Evolutionary conservation across 768 basidiomycete genomes (phyloP).

Genomic region (Naganishia onofrii): DNA sequence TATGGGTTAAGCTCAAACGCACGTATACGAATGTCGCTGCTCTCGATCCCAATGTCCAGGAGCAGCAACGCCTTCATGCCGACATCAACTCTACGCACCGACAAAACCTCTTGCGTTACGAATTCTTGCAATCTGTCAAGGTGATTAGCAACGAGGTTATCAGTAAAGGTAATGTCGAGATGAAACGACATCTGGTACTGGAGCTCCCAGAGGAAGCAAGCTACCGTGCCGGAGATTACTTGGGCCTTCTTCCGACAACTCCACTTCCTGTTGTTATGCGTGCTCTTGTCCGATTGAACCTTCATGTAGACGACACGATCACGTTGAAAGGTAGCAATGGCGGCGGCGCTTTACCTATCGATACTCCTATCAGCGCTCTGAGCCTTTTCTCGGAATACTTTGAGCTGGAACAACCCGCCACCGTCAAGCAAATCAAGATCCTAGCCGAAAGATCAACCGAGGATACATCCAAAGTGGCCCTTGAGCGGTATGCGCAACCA

Average conservation of each 20-base stretch:
- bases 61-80: slow-evolving; percentile 20
- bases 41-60: background rate
- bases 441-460: slow-evolving; percentile 46
- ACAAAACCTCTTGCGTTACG: slow-evolving; percentile 16
- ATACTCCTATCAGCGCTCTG: slow-evolving; percentile 53
- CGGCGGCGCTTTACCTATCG: slow-evolving; percentile 55
- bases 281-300: slow-evolving; percentile 29
- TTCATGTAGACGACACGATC: slow-evolving; percentile 31
- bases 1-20: slow-evolving; percentile 49
- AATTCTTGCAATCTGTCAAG: slow-evolving; percentile 25
- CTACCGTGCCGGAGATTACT: slow-evolving; percentile 58
- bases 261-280: slow-evolving; percentile 31
- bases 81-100: slow-evolving; percentile 19
- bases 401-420: slow-evolving; percentile 58
- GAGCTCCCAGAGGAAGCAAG: slow-evolving; percentile 35
- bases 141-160: slow-evolving; percentile 31
- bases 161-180: slow-evolving; percentile 23
- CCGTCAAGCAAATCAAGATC: slow-evolving; percentile 54
- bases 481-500: slow-evolving; percentile 45
- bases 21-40: background rate
- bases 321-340: slow-evolving; percentile 53
- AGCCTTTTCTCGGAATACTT: slow-evolving; percentile 57
- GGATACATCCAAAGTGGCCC: slow-evolving; percentile 40
- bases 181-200: slow-evolving; percentile 32
- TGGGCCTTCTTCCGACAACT: slow-evolving; percentile 53